These are phyloP conservation scores for Flaveria ramosissima DNA, from an alignment of 129 eudicot species.

Conservation along the genomic window DNA sequence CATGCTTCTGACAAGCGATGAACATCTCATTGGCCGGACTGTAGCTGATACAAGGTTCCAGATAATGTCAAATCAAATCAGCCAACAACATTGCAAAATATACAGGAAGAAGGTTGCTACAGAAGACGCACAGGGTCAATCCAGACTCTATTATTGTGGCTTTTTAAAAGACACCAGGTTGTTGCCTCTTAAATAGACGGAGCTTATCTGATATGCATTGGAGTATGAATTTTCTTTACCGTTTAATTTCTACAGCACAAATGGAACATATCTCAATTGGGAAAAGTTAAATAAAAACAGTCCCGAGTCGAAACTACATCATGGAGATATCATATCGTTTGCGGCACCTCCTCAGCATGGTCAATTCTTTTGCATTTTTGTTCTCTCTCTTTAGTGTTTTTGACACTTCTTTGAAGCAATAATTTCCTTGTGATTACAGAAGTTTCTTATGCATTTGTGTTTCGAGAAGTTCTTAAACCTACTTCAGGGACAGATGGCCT, in stretches of 20 bases:
- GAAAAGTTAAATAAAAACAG: conserved; percentile 62
- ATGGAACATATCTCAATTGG: conserved; percentile 90
- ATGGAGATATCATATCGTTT: conserved; percentile 89
- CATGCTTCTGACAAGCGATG: conserved; percentile 74
- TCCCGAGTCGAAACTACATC: conserved; percentile 64
- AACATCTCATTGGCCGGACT: conserved; percentile 77
- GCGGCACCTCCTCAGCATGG: conserved; percentile 87
- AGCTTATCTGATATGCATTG: conserved; percentile 18
- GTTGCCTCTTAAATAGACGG: conserved; percentile 17
- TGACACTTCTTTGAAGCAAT: conserved; percentile 4
- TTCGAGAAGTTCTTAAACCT: conserved; percentile 67
- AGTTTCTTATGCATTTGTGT: conserved; percentile 83
- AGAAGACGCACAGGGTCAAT: conserved; percentile 54
- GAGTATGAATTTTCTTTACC: conserved; percentile 19
- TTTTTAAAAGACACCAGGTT: conserved; percentile 90
- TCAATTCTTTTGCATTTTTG: conserved; percentile 27
- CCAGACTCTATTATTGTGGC: conserved; percentile 40
- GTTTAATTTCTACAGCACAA: conserved; percentile 60
- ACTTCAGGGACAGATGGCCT: conserved; percentile 43
- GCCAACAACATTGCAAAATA: conserved; percentile 77
- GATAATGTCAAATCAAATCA: conserved; percentile 67
- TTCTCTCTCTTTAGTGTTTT: not conserved
- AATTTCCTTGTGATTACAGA: conserved; percentile 45
- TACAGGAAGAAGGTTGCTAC: conserved; percentile 59
- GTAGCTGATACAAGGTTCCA: conserved; percentile 69